These are phyloP conservation scores for Tulasnella sp. DNA, from an alignment of 768 basidiomycete species.

Conservation along the genomic window DNA sequence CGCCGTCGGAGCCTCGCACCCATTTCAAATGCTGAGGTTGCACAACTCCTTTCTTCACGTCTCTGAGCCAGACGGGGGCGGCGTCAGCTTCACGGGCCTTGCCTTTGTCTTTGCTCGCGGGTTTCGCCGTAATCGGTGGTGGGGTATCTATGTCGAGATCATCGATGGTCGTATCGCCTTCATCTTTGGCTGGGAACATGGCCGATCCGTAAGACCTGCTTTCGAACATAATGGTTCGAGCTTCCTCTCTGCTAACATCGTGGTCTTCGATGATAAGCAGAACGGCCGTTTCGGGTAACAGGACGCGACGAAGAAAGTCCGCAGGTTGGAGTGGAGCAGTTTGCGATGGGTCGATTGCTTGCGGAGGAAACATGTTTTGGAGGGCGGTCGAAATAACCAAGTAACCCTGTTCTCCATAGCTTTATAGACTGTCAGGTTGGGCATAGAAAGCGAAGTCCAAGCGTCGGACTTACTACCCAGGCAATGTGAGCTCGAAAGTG, in stretches of 20 bases:
- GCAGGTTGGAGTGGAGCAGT: conserved; percentile 52
- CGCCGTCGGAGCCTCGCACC: no score
- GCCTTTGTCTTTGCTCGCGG: conserved; percentile 8
- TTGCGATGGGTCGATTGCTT: conserved; percentile 39
- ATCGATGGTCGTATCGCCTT: conserved; percentile 21
- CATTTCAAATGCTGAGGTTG: no score
- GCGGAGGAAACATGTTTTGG: conserved; percentile 58
- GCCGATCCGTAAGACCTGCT: conserved; percentile 75
- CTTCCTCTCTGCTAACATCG: conserved; percentile 33
- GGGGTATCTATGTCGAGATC: not conserved
- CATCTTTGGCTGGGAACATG: conserved; percentile 65
- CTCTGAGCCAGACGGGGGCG: no score
- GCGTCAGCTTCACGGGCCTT: conserved; percentile 18
- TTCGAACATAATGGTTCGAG: conserved; percentile 50
- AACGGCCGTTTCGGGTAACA: conserved; percentile 82
- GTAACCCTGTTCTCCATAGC: conserved; percentile 79
- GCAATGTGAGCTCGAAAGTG: conserved; percentile 69
- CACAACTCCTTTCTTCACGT: no score
- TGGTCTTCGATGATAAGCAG: conserved; percentile 74
- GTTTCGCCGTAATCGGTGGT: not conserved
- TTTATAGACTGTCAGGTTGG: conserved; percentile 24
- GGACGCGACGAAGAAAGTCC: conserved; percentile 68
- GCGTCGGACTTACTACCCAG: conserved; percentile 64
- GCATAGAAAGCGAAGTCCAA: not conserved
- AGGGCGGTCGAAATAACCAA: conserved; percentile 69